Conservation (phyloP, 345 rosid genomes). For the Eucalyptus dawsonii region DNA sequence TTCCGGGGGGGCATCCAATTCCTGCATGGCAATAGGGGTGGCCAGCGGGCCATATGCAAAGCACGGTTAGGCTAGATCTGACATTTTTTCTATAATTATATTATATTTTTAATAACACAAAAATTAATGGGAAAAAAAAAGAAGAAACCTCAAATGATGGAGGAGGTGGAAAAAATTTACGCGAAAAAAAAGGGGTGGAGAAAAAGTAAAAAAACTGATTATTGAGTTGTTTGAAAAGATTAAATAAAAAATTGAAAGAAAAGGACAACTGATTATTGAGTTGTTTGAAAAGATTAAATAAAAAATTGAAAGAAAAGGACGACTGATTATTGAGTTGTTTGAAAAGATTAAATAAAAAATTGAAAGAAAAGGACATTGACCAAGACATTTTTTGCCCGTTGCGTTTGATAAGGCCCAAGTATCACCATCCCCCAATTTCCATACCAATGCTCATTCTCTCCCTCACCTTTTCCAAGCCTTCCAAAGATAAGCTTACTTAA, state of each 20-base stretch:
- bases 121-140: background rate
- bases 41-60: background rate
- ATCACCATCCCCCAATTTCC: background rate
- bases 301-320: background rate
- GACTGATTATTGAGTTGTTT: too few relatives aligned
- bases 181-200: background rate
- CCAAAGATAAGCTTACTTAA: background rate
- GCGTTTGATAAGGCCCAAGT: background rate
- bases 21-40: fast-evolving
- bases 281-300: too few relatives aligned
- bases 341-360: too few relatives aligned
- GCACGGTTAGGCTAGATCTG: background rate
- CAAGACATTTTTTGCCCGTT: background rate
- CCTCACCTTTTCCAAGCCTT: background rate
- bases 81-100: background rate
- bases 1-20: background rate
- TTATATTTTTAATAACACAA: background rate
- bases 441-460: background rate
- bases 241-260: background rate
- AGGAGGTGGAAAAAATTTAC: background rate
- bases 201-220: background rate
- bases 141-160: background rate
- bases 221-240: too few relatives aligned
- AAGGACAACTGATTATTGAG: background rate
- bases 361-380: background rate